A percentile compares a stretch with the other conserved stretches of the same genome.
These are phyloP conservation scores for Nicotiana knightiana DNA, from an alignment of 257 asterid genomes.

Conservation along the genomic window DNA sequence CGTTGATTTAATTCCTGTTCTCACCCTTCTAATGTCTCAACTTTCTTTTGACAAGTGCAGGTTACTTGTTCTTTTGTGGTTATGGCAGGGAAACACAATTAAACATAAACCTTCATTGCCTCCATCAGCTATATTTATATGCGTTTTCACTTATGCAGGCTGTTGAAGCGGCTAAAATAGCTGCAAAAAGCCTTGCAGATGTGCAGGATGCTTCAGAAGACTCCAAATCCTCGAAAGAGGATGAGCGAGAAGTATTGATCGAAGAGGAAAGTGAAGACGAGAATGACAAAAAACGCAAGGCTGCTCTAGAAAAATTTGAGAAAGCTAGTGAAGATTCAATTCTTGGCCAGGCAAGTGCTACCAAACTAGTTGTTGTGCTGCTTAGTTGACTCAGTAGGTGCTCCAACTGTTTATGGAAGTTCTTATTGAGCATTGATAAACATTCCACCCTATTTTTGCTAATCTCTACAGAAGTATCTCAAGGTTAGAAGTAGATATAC, in stretches of 20 bases:
- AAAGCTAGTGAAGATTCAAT: conserved; percentile 83
- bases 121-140: not conserved
- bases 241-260: conserved; percentile 32
- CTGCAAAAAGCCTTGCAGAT: conserved; percentile 39
- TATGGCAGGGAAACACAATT: not conserved
- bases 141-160: conserved; percentile 43
- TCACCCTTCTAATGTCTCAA: not conserved
- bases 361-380: not conserved
- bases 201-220: conserved; percentile 50
- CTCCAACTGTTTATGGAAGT: not conserved
- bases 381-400: not conserved
- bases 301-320: conserved; percentile 73
- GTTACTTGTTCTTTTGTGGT: not conserved
- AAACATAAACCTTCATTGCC: not conserved
- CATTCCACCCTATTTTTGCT: not conserved
- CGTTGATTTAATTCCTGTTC: not conserved
- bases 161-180: conserved; percentile 71
- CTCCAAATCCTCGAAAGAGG: conserved; percentile 58
- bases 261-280: conserved; percentile 71
- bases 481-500: not conserved
- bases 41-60: not conserved
- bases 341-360: conserved; percentile 73
- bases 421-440: not conserved
- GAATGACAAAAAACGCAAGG: conserved; percentile 55
- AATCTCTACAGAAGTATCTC: not conserved